Percentiles rank a stretch among this genome's conserved stretches.
Conservation (phyloP, 2,329 filamentous ascomycete genomes). For the Fusarium virguliforme region DNA sequence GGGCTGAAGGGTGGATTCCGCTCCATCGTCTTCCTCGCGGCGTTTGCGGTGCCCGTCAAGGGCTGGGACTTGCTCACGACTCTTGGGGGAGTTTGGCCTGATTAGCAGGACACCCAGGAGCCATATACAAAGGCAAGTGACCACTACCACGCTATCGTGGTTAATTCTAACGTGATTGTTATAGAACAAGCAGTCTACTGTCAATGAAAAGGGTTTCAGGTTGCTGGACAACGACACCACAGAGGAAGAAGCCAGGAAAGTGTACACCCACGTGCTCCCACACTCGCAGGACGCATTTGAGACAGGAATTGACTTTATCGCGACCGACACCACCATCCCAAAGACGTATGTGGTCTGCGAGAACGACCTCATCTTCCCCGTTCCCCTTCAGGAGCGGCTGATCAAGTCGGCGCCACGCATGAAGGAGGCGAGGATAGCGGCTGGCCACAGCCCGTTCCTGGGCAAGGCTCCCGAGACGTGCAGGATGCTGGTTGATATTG, state of each 20-base stretch:
- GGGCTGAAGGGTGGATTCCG: constrained; percentile 22
- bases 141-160: background rate
- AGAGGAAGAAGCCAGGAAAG: background rate
- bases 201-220: background rate
- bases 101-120: constrained; percentile 14
- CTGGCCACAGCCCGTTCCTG: constrained; percentile 30
- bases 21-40: constrained; percentile 24
- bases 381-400: constrained; percentile 22
- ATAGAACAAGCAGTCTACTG: constrained; percentile 12
- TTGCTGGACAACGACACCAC: constrained; percentile 6
- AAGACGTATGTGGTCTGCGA: constrained; percentile 31
- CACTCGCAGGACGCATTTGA: constrained; percentile 35
- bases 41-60: constrained; percentile 30
- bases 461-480: constrained; percentile 13
- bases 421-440: constrained; percentile 13
- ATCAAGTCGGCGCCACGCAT: constrained; percentile 19
- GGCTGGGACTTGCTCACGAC: constrained; percentile 33
- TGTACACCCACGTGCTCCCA: constrained; percentile 13
- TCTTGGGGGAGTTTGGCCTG: constrained; percentile 22
- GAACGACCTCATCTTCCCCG: constrained; percentile 8
- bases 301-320: constrained; percentile 29
- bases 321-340: constrained; percentile 16
- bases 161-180: background rate
- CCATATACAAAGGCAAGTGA: constrained; percentile 21
- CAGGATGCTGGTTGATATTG: background rate